These are phyloP conservation scores for Tulasnella sp. DNA, from an alignment of 768 basidiomycete species.

Conservation along the genomic window DNA sequence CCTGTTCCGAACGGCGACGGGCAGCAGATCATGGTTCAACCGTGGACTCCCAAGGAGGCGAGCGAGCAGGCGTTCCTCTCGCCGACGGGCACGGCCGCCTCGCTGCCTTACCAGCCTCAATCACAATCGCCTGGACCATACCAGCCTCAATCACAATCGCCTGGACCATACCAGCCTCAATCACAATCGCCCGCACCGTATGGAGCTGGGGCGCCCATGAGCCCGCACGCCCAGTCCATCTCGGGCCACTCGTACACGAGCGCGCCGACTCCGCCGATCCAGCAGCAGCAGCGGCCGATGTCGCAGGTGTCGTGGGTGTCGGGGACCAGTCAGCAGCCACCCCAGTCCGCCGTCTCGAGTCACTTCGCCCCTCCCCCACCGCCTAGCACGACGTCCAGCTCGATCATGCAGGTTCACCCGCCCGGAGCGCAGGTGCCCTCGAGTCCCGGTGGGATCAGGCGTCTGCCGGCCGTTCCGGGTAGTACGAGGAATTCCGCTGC, in stretches of 20 bases:
- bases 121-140: no score
- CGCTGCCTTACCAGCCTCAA: background rate
- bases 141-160: no score
- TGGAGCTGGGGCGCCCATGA: background rate
- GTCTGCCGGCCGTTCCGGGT: background rate
- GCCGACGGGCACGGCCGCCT: constrained; percentile 5
- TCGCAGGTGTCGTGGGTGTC: constrained; percentile 17
- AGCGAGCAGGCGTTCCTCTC: constrained; percentile 21
- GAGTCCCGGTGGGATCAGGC: background rate
- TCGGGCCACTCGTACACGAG: background rate
- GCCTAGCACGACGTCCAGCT: background rate
- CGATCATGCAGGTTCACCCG: background rate
- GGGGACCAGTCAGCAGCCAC: background rate
- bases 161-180: no score
- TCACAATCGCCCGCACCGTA: background rate
- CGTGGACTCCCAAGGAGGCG: background rate
- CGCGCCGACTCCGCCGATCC: no score
- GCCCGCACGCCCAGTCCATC: background rate
- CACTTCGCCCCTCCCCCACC: background rate
- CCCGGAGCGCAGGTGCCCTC: background rate
- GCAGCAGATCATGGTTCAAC: background rate
- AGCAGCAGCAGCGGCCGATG: constrained; percentile 2
- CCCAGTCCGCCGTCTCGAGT: background rate
- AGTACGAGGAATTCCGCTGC: background rate
- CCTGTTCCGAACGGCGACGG: background rate